Evolutionary conservation across 495 filamentous ascomycete species (phyloP), one percentile per base, ranked within the genome.

Genomic region (Aspergillus leporis): DNA sequence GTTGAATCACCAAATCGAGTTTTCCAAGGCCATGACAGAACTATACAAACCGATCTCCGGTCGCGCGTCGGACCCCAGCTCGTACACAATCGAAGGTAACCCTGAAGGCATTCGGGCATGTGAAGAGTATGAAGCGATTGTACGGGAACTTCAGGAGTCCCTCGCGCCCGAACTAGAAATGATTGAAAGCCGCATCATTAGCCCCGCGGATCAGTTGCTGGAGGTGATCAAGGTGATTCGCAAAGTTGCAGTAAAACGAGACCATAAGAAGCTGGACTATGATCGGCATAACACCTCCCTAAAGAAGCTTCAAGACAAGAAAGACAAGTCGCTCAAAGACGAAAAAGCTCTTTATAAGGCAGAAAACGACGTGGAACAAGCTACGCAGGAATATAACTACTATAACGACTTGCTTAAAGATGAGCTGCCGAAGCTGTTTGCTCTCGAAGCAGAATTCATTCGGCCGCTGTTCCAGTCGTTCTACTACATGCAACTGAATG

Each of bases 401-500:
- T 97, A 92, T 80, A 99, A 99, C 72, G 91, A 97, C 63, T 77
- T 99, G 22, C 83, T 99, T 41, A 98, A 98, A 75, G 89, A 93
- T 7, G 94, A 99, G 73, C 81, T 99, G 41, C 95, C 94, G 32
- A 91, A 92, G 71, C 81, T 99, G 5, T 99, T 99, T 75, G 65
- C 72, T 19, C 85, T 98, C n/a, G 95, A 98, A 72, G 83, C 91
- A 57, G 90, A 99, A 70, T 98, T 99, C 75, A 99, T 99, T 73
- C 87, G 88, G 57, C 94, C 94, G 14, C 82, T 99, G 8, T 99
- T 99, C 82, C 95, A 97, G 66, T 96, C 92, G 32, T 99, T 98
- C 79, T 99, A 99, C 76, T 99, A 99, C 80, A 98, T 99, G 95
- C 94, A 99, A 72, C 84, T 99, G 55, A 99, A 99, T 72, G 92